Base-by-base conservation (phyloP, 257 asterid species). In the Ophiorrhiza pumila region DNA sequence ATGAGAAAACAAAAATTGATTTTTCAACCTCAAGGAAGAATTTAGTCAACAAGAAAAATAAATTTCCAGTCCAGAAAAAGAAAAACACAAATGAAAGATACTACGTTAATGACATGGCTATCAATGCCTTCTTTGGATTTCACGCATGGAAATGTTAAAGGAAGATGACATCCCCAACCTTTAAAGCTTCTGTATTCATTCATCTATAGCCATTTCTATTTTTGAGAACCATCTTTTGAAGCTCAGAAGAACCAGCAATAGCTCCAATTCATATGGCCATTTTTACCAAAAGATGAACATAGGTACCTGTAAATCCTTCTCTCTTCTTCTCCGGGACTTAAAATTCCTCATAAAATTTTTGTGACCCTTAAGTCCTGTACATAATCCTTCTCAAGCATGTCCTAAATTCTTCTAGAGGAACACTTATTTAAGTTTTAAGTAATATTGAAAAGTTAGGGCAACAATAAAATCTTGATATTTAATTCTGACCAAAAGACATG, bases 1-100 rank as follows among this genome's bases (percentile, higher is more conserved):
- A 61, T 76, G 53, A 57, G 71, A 20, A 15, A 59, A 45, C 6
- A 29, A 27, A 15, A 80, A 72, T 32, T 58, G 23, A 59, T 15
- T 42, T 7, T 13, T 41, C 31, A 43, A 12, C 34, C 65, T 47
- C 10, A 27, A 45, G 5, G 53, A 35, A 18, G n/a, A 59, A 4
- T 32, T 31, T 23, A 11, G 8, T 2, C 7, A 39, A 52, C 8
- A 27, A 41, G 11, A 53, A 34, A 9, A 55, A 52, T 25, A 27
- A 66, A 56, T 46, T 67, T 49, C 15, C 50, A 25, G 22, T n/a
- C 25, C 23, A 17, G 31, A 61, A 20, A 65, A 27, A 55, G 7
- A 53, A 57, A 4, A 29, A 20, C 41, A 18, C 1, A 22, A 10
- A 43, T 22, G 15, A 53, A 39, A 25, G 13, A 27, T 35, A 20